Evolutionary conservation across 495 filamentous ascomycete species (phyloP), one percentile per base, ranked within the genome.

Genomic region (Xylaria castorea): DNA sequence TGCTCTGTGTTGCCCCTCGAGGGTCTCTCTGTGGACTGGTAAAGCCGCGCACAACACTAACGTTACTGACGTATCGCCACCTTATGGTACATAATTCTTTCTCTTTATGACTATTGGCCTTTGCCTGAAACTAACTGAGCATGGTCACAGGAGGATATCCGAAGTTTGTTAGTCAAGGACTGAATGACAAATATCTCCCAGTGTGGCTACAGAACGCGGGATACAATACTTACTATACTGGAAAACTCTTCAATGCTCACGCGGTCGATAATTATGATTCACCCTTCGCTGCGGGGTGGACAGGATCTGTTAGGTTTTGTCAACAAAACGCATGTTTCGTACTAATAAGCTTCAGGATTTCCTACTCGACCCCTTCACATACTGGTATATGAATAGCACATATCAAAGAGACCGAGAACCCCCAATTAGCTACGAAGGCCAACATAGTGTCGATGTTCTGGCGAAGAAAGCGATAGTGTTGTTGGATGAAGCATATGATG

Each of bases 151-250:
- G 91, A 16, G 91, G 91, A 8, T 92, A 92, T 73, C 90, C 91
- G 48, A 92, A 93, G 71, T 92, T 93, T 70, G 79, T 91, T 38
- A 80, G 81, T 9, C 88, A 90, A 62, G 91, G 91, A 2, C 85
- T 91, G 68, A 93, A 93, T 73, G 85, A 90, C 0, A 83, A 88
- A 71, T 93, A 88, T 72, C 84, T 93, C 12, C 91, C 91, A 0
- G 74, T 92, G 2, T 93, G 91, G 91, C 82, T 93, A 4, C 90
- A 93, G 73, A 71, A 87, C 8, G 87, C 89, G 0, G 91, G 91
- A n/a, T 93, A 93, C 76, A 85, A 89, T 75, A 93, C 91, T 1
- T 92, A 90, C 78, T 93, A 93, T 78, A 90, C 88, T 1, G 91
- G 91, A 48, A 94, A 94, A 77, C 83, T 94, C 3, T 91, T 92